Evolutionary conservation across 257 asterid genomes (phyloP).

Genomic region (Hygrophila difformis): DNA sequence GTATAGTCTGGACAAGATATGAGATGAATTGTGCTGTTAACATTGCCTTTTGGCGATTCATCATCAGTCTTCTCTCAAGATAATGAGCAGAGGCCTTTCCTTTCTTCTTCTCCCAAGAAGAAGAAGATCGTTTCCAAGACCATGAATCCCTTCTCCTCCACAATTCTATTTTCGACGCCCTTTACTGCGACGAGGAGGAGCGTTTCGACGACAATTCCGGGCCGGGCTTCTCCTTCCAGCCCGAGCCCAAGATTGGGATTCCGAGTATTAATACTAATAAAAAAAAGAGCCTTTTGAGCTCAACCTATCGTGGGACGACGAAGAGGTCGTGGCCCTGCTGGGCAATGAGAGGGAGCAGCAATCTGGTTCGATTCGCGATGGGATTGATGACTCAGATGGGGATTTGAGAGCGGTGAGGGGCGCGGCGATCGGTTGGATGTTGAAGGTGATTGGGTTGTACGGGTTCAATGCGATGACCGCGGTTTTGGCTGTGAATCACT

Average conservation of each 20-base stretch:
- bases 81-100: slow-evolving; percentile 66
- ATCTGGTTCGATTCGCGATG: slow-evolving; percentile 20
- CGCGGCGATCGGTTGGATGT: slow-evolving; percentile 68
- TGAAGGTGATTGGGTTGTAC: slow-evolving; percentile 46
- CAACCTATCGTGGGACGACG: slow-evolving; percentile 82
- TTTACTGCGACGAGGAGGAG: slow-evolving; percentile 76
- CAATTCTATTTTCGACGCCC: slow-evolving; percentile 60
- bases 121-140: slow-evolving; percentile 52
- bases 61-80: too few species aligned
- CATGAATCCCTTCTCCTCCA: slow-evolving; percentile 36
- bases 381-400: slow-evolving; percentile 15
- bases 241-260: slow-evolving; percentile 21
- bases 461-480: slow-evolving; percentile 49
- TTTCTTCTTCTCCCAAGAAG: slow-evolving; percentile 47
- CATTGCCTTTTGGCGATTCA: too few species aligned
- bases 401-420: slow-evolving; percentile 33
- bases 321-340: slow-evolving; percentile 50
- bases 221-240: slow-evolving; percentile 20
- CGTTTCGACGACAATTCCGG: slow-evolving; percentile 45
- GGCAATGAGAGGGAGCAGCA: slow-evolving; percentile 42
- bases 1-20: too few species aligned
- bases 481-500: slow-evolving; percentile 60
- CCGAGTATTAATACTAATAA: too few species aligned
- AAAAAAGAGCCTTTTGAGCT: slow-evolving; percentile 32
- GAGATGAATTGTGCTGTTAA: too few species aligned